phyloP scores from a whole-genome alignment of 345 rosid species.

The Populus davidiana region DNA sequence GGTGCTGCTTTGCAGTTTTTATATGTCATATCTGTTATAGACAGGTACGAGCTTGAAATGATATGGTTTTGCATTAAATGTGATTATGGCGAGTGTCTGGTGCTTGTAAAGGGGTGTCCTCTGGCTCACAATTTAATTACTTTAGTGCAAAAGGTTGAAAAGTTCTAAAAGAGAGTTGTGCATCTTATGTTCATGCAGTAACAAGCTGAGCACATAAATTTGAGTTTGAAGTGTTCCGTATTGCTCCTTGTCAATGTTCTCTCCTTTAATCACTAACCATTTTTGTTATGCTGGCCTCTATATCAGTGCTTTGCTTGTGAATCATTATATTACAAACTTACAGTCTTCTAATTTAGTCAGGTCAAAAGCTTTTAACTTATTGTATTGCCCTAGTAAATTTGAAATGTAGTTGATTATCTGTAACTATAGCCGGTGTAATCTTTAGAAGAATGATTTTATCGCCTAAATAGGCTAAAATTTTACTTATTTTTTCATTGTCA shows the following conservation, averaged over 20 bases:
- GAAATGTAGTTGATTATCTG: background rate
- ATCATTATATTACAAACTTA: background rate
- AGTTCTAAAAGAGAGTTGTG: background rate
- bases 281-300: background rate
- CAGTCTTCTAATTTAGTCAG: background rate
- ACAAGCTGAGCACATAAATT: background rate
- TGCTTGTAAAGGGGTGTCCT: background rate
- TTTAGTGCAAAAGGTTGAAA: background rate
- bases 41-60: slow-evolving; percentile 51
- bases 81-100: slow-evolving; percentile 3
- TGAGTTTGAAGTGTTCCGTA: background rate
- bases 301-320: background rate
- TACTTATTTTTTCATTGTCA: background rate
- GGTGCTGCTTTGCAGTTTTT: slow-evolving; percentile 88
- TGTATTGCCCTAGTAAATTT: background rate
- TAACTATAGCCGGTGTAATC: background rate
- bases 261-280: background rate
- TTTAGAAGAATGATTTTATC: background rate
- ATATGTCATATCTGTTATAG: slow-evolving; percentile 91
- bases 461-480: background rate
- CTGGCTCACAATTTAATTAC: background rate
- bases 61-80: background rate
- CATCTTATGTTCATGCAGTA: background rate
- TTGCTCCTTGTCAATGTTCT: background rate
- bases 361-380: background rate